phyloP scores from a whole-genome alignment of 345 rosid species.

The Eucalyptus leucophloia region DNA sequence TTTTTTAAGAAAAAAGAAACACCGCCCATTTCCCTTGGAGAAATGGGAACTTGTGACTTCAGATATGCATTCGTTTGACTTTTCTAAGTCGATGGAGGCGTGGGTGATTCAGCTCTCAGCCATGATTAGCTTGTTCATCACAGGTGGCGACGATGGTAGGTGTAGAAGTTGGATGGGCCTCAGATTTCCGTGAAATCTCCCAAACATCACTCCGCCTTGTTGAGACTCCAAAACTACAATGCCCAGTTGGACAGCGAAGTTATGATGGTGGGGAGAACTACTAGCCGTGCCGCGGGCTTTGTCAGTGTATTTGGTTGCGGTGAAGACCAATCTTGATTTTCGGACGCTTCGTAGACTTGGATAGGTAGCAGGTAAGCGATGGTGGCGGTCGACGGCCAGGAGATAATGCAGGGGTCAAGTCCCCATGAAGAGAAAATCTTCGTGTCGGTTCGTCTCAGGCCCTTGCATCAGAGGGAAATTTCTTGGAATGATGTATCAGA shows the following conservation, averaged over 20 bases:
- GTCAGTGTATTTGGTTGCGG: no score
- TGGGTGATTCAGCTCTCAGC: constrained; percentile 12
- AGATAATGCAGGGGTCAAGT: no score
- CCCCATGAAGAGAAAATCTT: no score
- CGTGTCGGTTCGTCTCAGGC: no score
- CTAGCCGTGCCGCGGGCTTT: neutral
- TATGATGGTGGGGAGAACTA: neutral
- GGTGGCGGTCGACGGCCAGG: no score
- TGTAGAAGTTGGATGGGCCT: constrained; percentile 18
- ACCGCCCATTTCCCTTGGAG: neutral
- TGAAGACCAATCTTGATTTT: no score
- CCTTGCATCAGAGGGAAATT: neutral
- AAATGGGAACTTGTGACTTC: neutral
- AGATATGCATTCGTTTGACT: neutral
- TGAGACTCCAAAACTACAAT: neutral
- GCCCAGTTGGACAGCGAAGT: neutral
- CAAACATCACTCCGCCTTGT: neutral
- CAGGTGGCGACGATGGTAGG: constrained; percentile 11
- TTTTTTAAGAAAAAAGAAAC: neutral
- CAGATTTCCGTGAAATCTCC: constrained; percentile 1
- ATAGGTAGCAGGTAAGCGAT: no score
- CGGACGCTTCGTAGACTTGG: no score
- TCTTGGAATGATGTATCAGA: no score
- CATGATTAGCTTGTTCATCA: constrained; percentile 23
- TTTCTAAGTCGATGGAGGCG: constrained; percentile 1